Conservation (phyloP, 1,284 basidiomycete genomes). For the Albatrellus sp. region DNA sequence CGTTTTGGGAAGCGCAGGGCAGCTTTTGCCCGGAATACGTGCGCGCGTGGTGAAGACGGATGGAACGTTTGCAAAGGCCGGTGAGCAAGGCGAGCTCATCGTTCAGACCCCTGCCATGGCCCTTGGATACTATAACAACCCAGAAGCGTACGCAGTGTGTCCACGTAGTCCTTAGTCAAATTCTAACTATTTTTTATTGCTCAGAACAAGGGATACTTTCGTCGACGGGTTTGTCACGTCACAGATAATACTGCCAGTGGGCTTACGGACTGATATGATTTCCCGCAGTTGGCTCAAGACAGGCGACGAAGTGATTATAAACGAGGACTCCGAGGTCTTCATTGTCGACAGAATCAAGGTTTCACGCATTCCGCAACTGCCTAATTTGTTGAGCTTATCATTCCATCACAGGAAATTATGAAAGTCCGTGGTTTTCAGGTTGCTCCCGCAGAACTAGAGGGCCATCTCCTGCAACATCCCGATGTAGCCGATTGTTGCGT, state of each 20-base stretch:
- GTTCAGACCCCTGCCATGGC: constrained; percentile 30
- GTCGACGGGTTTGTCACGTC: constrained; percentile 20
- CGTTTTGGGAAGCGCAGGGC: constrained; percentile 25
- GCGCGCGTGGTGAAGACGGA: constrained; percentile 28
- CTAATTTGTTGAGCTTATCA: neutral
- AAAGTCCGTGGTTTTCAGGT: constrained; percentile 60
- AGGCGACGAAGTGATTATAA: constrained; percentile 30
- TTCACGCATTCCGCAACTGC: neutral
- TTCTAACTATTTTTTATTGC: neutral
- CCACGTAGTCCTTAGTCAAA: neutral
- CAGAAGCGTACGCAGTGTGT: constrained; percentile 24
- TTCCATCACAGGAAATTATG: constrained; percentile 36
- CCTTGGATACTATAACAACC: constrained; percentile 29
- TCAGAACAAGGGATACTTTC: constrained; percentile 29
- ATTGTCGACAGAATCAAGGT: constrained; percentile 35
- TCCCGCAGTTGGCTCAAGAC: constrained; percentile 29
- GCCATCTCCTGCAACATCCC: constrained; percentile 59
- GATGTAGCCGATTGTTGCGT: constrained; percentile 67
- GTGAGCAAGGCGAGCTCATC: constrained; percentile 29
- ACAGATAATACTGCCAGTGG: neutral
- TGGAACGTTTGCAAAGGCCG: constrained; percentile 23
- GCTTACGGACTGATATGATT: neutral
- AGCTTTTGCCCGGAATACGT: constrained; percentile 23
- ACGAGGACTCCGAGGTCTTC: constrained; percentile 26
- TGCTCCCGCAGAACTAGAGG: constrained; percentile 25